Base-by-base conservation (phyloP, 2,329 filamentous ascomycete species). In the Exophiala phaeomuriformis region DNA sequence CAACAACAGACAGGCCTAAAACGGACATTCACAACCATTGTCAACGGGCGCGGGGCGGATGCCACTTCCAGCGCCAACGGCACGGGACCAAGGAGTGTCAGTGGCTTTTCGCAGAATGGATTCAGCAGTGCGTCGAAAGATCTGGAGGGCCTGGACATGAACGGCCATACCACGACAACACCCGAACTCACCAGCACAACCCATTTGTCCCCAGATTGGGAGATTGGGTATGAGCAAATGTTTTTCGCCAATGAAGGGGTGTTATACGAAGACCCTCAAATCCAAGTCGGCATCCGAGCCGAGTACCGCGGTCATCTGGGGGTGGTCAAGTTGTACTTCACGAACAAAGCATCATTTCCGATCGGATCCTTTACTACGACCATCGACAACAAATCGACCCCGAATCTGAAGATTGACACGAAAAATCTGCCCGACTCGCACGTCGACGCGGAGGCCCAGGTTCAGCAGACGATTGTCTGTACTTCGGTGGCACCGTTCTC, bases 261-360 rank as follows among this genome's bases (percentile, higher is more conserved):
- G 5, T 76, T 98, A 1, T 98, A 96, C 67, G 90, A 98, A 71
- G 93, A 98, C 66, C 85, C 85, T 0, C 93, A 98, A 70, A 81
- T 98, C 50, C 91, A 98, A 67, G 79, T 98, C 39, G 93, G 93
- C 32, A 73, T 97, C 49, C 84, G 93, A 35, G 94, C 90, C 6
- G 93, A 98, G 71, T 98, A 96, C 68, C 85, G 93, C 56, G 88
- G 85, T n/a, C 88, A 95, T 67, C 85, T 96, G 74, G 93, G 93
- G 40, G 95, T 93, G 64, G 75, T 98, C 58, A 97, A 98, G 64
- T 75, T 95, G 48, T 98, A 97, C 71, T 95, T 97, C 69, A 87
- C 84, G 57, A 98, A 98, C 76, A 95, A 95, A 73, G 90, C 89
- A 0, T 84, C 88, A 0, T 85, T 86, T 36, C 74, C 86, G 0